Base-by-base conservation (phyloP, 1,139 yeast genomes). In the Geotrichum histeridarum region DNA sequence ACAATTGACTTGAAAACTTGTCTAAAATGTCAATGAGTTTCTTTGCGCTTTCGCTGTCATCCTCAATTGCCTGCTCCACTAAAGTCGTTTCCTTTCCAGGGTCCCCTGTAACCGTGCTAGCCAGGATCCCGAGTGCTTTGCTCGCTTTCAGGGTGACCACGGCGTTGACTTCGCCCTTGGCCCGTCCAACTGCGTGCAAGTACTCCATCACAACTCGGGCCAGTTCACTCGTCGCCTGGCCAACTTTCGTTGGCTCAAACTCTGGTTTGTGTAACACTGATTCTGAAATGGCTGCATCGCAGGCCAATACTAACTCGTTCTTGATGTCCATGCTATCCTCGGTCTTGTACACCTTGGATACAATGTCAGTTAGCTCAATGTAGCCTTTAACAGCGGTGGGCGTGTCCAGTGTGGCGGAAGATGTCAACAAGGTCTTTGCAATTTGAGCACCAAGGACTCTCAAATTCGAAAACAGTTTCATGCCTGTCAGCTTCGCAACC, bases 111-210 rank as follows among this genome's bases (percentile, higher is more conserved):
- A 39, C 9, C 31, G 48, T 45, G 17, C 60, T 50, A 2, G 64
- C 56, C 12, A 60, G 46, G 6, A 62, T 47, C 2, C 65, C 65
- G 30, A 63, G 48, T 4, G 57, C 53, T 33, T 60, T 60, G 30
- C 62, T 56, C 5, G 56, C 53, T 32, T 58, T 58, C 27, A 63
- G 47, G n/a, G 59, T 17, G 6, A 52, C 46, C 17, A 57, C 36
- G 9, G 48, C 47, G 42, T 55, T 54, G 17, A 53, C 48, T 31
- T 49, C 48, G 6, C 50, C 52, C 4, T 43, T 39, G 14, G 44
- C 42, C 22, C 41, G 46, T 14, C 45, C 47, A 9, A 53, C 14
- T 8, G 38, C 17, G 18, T 51, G 30, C 27, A 53, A 42, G 27
- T 38, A 49, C 18, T 55, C 54, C 41, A 55, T 42, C 18, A 51